Evolutionary conservation across 768 basidiomycete genomes (phyloP).

Genomic region (Lactifluus echinatus): DNA sequence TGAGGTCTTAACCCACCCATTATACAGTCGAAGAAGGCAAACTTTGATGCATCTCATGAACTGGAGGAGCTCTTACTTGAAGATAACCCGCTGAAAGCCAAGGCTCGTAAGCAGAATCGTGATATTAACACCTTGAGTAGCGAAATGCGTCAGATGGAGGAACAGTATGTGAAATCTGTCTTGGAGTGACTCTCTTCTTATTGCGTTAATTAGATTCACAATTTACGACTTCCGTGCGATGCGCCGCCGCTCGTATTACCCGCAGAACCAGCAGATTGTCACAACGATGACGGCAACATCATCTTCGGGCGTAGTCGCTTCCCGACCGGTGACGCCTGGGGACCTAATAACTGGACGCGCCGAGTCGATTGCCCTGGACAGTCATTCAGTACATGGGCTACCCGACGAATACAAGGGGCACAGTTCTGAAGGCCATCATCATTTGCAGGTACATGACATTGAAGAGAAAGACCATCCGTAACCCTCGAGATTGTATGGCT

Average conservation of each 20-base stretch:
- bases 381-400: not conserved
- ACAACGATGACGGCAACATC: constrained; percentile 65
- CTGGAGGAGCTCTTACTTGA: constrained; percentile 92
- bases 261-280: constrained; percentile 60
- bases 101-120: constrained; percentile 83
- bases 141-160: constrained; percentile 98
- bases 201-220: constrained; percentile 56
- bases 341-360: not conserved
- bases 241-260: constrained; percentile 87
- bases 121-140: constrained; percentile 71
- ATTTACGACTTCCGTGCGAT: constrained; percentile 90
- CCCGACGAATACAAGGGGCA: constrained; percentile 10
- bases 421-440: constrained; percentile 5
- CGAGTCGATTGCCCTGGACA: constrained; percentile 18
- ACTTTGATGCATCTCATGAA: constrained; percentile 98
- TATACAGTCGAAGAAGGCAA: constrained; percentile 89
- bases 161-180: constrained; percentile 55
- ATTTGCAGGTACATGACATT: constrained; percentile 1
- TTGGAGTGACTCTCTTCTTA: constrained; percentile 2
- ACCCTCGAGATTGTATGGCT: not conserved
- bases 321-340: constrained; percentile 63
- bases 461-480: constrained; percentile 4
- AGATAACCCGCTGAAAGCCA: constrained; percentile 94
- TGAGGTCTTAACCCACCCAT: constrained; percentile 14
- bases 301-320: constrained; percentile 61